phyloP scores from a whole-genome alignment of 169 alveolate species.

The Plasmodium billcollinsi region DNA sequence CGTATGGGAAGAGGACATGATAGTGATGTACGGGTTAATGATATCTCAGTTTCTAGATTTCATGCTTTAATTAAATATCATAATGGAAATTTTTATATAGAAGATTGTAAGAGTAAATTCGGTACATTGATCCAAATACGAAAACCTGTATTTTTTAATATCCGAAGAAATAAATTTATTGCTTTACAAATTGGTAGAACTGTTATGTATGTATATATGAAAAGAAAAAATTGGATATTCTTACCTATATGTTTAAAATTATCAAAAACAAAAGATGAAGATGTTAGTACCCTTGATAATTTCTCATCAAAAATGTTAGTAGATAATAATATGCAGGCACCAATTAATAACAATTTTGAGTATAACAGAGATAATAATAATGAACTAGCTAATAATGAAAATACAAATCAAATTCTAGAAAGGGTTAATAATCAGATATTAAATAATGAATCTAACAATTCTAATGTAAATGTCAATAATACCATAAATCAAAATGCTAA shows the following conservation, averaged over 20 bases:
- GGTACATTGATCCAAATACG: conserved; percentile 93
- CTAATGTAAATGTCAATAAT: not conserved
- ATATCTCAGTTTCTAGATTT: conserved; percentile 95
- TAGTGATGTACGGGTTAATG: conserved; percentile 93
- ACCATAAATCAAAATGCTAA: not conserved
- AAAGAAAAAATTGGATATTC: conserved; percentile 68
- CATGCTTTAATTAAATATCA: conserved; percentile 92
- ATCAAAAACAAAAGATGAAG: conserved; percentile 69
- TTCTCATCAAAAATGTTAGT: conserved; percentile 45
- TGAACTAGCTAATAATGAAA: conserved; percentile 8
- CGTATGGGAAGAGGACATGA: conserved; percentile 96
- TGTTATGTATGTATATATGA: conserved; percentile 78
- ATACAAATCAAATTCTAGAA: not conserved
- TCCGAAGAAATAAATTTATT: conserved; percentile 59
- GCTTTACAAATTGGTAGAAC: conserved; percentile 85
- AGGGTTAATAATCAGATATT: not conserved
- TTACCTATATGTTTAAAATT: conserved; percentile 53
- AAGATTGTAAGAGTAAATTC: conserved; percentile 95
- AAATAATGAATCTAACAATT: not conserved
- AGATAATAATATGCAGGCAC: conserved; percentile 49
- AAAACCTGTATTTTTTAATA: conserved; percentile 74
- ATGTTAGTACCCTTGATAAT: conserved; percentile 62
- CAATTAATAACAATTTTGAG: conserved; percentile 29
- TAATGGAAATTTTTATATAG: conserved; percentile 92
- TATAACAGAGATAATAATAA: conserved; percentile 12